Conservation (phyloP, 345 rosid species). For the Syzygium oleosum region DNA sequence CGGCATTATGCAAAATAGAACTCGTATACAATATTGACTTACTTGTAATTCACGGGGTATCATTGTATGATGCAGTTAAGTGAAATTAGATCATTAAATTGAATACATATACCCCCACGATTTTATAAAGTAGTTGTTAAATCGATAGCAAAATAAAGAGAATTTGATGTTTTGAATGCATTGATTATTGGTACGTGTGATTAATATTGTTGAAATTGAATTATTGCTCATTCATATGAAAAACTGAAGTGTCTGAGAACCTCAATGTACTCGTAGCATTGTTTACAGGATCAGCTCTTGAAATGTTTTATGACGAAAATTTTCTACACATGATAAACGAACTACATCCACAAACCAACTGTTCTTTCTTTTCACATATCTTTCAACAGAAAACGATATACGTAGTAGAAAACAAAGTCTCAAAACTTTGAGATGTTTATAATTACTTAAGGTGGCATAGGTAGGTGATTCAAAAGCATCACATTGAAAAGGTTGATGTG, state of each 20-base stretch:
- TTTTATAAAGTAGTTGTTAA: too few relatives aligned
- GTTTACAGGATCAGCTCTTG: neutral
- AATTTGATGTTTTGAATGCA: neutral
- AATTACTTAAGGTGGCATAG: neutral
- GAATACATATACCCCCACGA: neutral
- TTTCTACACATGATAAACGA: neutral
- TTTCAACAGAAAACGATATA: neutral
- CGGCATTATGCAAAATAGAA: neutral
- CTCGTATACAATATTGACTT: neutral
- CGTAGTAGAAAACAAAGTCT: neutral
- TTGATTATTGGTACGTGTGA: neutral
- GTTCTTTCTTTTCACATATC: neutral
- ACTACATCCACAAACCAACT: neutral
- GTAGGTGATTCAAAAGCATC: neutral
- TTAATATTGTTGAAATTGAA: neutral
- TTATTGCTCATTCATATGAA: too few relatives aligned
- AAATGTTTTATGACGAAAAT: neutral
- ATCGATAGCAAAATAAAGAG: too few relatives aligned
- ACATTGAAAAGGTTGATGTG: neutral
- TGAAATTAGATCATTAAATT: too few relatives aligned
- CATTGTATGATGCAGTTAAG: neutral
- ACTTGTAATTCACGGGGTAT: too few relatives aligned
- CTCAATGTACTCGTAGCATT: neutral
- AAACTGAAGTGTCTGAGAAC: neutral
- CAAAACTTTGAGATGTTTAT: neutral